Evolutionary conservation across 768 basidiomycete genomes (phyloP).

Genomic region (Solioccasus polychromus): DNA sequence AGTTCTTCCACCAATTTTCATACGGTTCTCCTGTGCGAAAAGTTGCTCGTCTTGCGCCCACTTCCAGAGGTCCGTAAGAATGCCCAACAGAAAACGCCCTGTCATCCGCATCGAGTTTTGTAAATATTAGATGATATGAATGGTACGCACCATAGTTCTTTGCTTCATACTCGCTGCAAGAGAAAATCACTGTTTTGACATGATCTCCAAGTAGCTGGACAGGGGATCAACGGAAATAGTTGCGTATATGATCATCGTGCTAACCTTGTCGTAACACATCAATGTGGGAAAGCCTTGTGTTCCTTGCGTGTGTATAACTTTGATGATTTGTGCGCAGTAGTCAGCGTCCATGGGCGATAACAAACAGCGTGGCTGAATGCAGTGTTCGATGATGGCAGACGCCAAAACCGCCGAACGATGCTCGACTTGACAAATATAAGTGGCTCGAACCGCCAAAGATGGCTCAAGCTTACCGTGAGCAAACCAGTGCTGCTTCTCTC

Average conservation of each 20-base stretch:
- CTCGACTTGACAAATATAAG: conserved; percentile 25
- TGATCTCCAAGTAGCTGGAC: conserved; percentile 78
- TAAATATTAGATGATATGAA: conserved; percentile 1
- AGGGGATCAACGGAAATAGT: conserved; percentile 3
- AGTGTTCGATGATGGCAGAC: conserved; percentile 77
- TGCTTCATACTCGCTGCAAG: conserved; percentile 95
- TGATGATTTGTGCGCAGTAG: conserved; percentile 89
- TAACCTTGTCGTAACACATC: conserved; percentile 78
- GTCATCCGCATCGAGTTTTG: too few relatives aligned
- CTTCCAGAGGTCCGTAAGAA: conserved; percentile 71
- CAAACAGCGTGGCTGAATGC: conserved; percentile 87
- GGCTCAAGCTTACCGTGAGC: conserved; percentile 45
- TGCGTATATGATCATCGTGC: conserved; percentile 7
- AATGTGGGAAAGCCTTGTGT: conserved; percentile 87
- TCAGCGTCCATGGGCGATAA: conserved; percentile 98
- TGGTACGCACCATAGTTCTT: conserved; percentile 77
- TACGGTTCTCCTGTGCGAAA: conserved; percentile 70
- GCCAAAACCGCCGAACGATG: conserved; percentile 47
- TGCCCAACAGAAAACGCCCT: conserved; percentile 86
- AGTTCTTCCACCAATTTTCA: conserved; percentile 57
- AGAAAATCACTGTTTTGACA: conserved; percentile 81
- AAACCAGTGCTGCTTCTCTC: conserved; percentile 85
- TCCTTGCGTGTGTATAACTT: conserved; percentile 82
- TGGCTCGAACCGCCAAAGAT: neutral
- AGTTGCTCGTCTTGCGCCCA: conserved; percentile 79